phyloP scores from a whole-genome alignment of 495 filamentous ascomycete genomes.

The Xylaria acuta region DNA sequence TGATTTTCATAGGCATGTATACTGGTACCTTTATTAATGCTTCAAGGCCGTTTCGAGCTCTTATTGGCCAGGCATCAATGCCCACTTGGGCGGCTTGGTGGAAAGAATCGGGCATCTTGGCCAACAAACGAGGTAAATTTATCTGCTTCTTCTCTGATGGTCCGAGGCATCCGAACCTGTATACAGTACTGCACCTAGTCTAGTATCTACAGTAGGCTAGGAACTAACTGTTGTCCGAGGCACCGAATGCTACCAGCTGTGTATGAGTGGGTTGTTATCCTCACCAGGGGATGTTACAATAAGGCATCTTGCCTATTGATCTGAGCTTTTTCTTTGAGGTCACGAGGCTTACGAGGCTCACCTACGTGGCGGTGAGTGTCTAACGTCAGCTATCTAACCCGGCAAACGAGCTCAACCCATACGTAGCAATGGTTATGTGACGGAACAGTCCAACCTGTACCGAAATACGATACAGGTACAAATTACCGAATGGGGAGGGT shows the following conservation, averaged over 20 bases:
- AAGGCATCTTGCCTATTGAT: not conserved
- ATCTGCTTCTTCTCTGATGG: not conserved
- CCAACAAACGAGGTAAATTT: not conserved
- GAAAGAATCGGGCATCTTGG: not conserved
- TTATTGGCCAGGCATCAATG: not conserved
- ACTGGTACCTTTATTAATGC: not conserved
- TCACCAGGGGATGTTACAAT: not conserved
- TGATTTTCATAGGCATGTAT: not conserved
- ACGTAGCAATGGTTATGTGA: not conserved
- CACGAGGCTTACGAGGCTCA: not conserved
- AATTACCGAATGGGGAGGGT: not conserved
- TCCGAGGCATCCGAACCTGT: conserved; percentile 4
- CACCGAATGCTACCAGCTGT: no score
- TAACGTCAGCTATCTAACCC: not conserved
- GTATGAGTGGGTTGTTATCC: no score
- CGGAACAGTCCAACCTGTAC: not conserved
- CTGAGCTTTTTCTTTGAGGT: not conserved
- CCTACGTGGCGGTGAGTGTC: not conserved
- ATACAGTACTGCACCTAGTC: not conserved
- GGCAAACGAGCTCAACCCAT: not conserved
- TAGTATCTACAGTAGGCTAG: no score
- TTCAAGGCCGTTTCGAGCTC: not conserved
- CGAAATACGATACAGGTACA: not conserved
- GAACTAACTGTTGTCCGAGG: not conserved
- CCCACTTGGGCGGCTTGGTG: not conserved